Conservation (phyloP, 2,329 filamentous ascomycete genomes). For the Grosmannia huntii region DNA sequence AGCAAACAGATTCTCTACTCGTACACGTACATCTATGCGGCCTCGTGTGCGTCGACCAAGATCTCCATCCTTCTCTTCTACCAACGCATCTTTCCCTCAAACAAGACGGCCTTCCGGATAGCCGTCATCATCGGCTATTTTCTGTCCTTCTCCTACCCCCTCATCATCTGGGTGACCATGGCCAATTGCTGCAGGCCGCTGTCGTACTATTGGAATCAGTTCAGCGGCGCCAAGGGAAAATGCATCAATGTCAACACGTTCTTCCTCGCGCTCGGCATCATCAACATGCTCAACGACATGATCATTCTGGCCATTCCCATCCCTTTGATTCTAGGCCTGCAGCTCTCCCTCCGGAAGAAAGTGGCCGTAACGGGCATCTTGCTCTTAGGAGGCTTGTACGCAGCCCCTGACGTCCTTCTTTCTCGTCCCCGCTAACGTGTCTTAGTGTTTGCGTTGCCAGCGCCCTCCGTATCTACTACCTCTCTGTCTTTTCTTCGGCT, state of each 20-base stretch:
- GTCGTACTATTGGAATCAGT: constrained; percentile 7
- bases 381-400: constrained; percentile 25
- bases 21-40: constrained; percentile 10
- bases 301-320: constrained; percentile 26
- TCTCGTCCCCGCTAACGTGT: background rate
- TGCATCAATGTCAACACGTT: constrained; percentile 8
- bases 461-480: constrained; percentile 8
- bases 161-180: constrained; percentile 20
- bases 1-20: constrained; percentile 13
- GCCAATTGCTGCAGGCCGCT: constrained; percentile 6
- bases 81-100: constrained; percentile 12
- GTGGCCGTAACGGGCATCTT: constrained; percentile 31
- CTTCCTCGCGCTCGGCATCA: constrained; percentile 11
- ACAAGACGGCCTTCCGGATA: background rate
- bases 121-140: background rate
- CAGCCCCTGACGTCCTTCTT: background rate
- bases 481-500: constrained; percentile 8
- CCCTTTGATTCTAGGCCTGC: constrained; percentile 24
- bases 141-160: constrained; percentile 9
- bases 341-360: constrained; percentile 32
- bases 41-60: constrained; percentile 9
- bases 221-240: constrained; percentile 10
- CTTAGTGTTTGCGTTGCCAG: constrained; percentile 18
- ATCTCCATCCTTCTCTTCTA: constrained; percentile 15
- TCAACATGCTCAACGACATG: constrained; percentile 19